Conservation (phyloP, 306 rosid species). For the Citrullus mucosospermus region DNA sequence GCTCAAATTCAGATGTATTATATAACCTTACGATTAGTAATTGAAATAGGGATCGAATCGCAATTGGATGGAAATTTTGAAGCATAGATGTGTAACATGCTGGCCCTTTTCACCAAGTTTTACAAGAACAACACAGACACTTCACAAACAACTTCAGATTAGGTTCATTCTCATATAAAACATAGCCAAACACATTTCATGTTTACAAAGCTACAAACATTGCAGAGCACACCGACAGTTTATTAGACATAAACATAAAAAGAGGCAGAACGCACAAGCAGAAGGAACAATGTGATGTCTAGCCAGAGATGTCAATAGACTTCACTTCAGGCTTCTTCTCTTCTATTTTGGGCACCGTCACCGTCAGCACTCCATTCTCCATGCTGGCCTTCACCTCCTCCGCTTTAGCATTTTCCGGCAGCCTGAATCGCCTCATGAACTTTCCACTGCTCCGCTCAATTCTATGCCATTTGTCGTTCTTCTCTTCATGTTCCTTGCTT, state of each 20-base stretch:
- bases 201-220: background rate
- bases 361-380: slow-evolving; percentile 24
- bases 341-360: slow-evolving; percentile 18
- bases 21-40: too few species aligned
- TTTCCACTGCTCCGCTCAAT: slow-evolving; percentile 25
- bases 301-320: slow-evolving; percentile 19
- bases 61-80: too few species aligned
- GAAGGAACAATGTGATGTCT: background rate
- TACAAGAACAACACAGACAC: too few species aligned
- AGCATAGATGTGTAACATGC: too few species aligned
- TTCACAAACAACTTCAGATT: background rate
- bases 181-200: background rate
- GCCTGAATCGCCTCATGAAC: slow-evolving; percentile 25
- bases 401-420: slow-evolving; percentile 19
- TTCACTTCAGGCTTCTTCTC: slow-evolving; percentile 16
- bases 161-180: background rate
- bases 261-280: background rate
- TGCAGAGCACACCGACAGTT: background rate
- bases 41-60: too few species aligned
- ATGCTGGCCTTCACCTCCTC: slow-evolving; percentile 19
- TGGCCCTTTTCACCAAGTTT: too few species aligned
- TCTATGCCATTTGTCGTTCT: slow-evolving; percentile 27
- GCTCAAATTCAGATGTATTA: too few species aligned
- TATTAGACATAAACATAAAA: background rate
- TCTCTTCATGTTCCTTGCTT: slow-evolving; percentile 17